Evolutionary conservation across 495 filamentous ascomycete genomes (phyloP), one percentile per base, ranked within the genome.

Genomic region (Aspergillus carlsbadensis): DNA sequence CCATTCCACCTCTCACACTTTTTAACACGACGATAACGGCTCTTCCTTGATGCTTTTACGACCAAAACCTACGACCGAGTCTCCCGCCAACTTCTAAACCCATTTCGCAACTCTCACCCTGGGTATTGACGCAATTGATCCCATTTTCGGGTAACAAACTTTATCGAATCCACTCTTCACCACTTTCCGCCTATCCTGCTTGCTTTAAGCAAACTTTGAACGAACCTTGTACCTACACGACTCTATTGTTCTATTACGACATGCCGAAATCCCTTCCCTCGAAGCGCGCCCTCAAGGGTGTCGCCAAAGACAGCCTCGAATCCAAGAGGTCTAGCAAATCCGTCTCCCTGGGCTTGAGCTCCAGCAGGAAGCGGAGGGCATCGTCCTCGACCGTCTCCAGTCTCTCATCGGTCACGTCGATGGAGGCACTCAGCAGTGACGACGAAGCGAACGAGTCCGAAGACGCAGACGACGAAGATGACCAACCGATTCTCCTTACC

Each of bases 401-500:
- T 46, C 71, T 78, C 2, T 78, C 75, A 0, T 74, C 70, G 0
- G 68, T 78, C 21, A 76, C 74, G 2, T 73, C 70, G 3, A 61
- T 75, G 6, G 70, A 70, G 6, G 72, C 71, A 5, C 40, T 75
- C 22, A 74, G 73, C 37, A 73, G 71, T 17, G 70, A 70, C 37
- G 74, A 72, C 20, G 70, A 70, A 6, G 70, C 63, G 6, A 71
- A 79, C 40, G 70, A 74, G 17, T 74, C 77, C 7, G 74, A 74
- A 36, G 78, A 79, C 43, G 77, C 73, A 6, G 81, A 81, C 33
- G 76, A 77, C 44, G 76, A 79, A 52, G 76, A 82, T 51, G 77
- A 80, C 50, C 71, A 78, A 50, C 72, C 77, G 52, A 74, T 75
- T 63, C 77, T 70, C 26, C 64, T 75, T 37, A 75, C 74, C 76